Percentiles rank a stretch among this genome's conserved stretches.
These are phyloP conservation scores for Puccinia polysora DNA, from an alignment of 1,284 basidiomycete species.

Conservation along the genomic window DNA sequence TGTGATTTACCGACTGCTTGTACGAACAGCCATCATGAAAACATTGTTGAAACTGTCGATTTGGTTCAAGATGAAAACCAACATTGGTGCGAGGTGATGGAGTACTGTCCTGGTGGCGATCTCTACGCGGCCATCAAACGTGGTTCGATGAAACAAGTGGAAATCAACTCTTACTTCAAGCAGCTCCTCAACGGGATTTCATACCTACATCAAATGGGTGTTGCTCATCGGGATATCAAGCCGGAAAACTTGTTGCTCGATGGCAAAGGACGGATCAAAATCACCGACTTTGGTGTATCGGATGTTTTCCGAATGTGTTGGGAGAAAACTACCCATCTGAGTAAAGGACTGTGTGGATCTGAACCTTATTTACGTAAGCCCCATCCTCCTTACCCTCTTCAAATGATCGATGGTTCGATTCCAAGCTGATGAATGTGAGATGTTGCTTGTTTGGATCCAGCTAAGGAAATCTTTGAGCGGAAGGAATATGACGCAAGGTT, in stretches of 20 bases:
- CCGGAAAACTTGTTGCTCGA: slow-evolving; percentile 96
- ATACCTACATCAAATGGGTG: slow-evolving; percentile 91
- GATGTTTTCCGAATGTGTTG: slow-evolving; percentile 97
- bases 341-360: slow-evolving; percentile 90
- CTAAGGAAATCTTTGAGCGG: slow-evolving; percentile 30
- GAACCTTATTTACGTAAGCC: slow-evolving; percentile 96
- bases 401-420: too few relatives aligned
- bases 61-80: slow-evolving; percentile 93
- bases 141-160: slow-evolving; percentile 85
- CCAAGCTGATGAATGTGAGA: too few relatives aligned
- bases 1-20: too few relatives aligned
- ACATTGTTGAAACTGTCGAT: slow-evolving; percentile 97
- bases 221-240: slow-evolving; percentile 96
- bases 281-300: slow-evolving; percentile 96
- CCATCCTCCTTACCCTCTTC: background rate
- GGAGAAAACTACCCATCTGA: slow-evolving; percentile 95
- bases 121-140: slow-evolving; percentile 97
- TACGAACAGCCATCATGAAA: slow-evolving; percentile 57
- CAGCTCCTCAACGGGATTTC: slow-evolving; percentile 83
- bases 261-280: slow-evolving; percentile 89
- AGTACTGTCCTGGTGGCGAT: slow-evolving; percentile 95
- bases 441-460: background rate
- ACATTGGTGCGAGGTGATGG: slow-evolving; percentile 99
- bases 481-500: slow-evolving; percentile 92
- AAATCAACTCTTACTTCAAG: slow-evolving; percentile 97